Evolutionary conservation across 2,329 filamentous ascomycete genomes (phyloP), one percentile per base, ranked within the genome.

Genomic region (Davidsoniella virescens): DNA sequence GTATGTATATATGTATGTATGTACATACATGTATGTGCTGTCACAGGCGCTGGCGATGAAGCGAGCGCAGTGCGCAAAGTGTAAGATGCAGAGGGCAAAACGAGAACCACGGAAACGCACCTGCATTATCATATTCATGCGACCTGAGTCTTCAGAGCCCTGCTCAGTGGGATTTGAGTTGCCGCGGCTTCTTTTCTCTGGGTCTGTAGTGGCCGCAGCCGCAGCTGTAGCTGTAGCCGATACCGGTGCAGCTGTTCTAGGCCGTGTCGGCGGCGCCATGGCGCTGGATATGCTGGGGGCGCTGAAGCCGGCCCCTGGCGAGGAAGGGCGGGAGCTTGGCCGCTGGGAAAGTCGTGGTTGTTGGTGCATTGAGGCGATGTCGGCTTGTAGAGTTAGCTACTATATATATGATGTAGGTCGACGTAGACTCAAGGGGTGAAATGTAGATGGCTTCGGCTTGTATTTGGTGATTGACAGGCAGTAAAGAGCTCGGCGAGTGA

Each of bases 121-220:
- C 75, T 92, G 86, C 59, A 95, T 81, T 60, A 96, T 92, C 67
- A 94, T 87, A 64, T 93, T 92, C 57, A 95, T 92, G 66, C 75
- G 78, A 62, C 82, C 67, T 4, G 79, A 77, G 57, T 90, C 84
- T 58, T 23, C 37, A 29, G 10, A 25, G 16, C 70, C 58, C 82
- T 77, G 59, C 84, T 86, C 54, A 83, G 80, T 62, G 81, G 76
- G 40, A 18, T 23, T 18, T 5, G 51, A 50, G 38, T 47, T 36
- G 25, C 51, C 43, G 41, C 38, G 47, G 18, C 25, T n/a, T 36
- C 50, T 39, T 29, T 46, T 53, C 20, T 46, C 42, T 3, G 36
- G 33, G 10, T 53, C 45, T n/a, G 18, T 40, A 4, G 23, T 33
- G 44, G 20, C 20, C 20, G 20, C 5, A 20, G 5, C 18, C 18